Percentiles rank a stretch among this genome's conserved stretches.
phyloP scores from a whole-genome alignment of 768 basidiomycete species.

The Strobilomyces confusus region DNA sequence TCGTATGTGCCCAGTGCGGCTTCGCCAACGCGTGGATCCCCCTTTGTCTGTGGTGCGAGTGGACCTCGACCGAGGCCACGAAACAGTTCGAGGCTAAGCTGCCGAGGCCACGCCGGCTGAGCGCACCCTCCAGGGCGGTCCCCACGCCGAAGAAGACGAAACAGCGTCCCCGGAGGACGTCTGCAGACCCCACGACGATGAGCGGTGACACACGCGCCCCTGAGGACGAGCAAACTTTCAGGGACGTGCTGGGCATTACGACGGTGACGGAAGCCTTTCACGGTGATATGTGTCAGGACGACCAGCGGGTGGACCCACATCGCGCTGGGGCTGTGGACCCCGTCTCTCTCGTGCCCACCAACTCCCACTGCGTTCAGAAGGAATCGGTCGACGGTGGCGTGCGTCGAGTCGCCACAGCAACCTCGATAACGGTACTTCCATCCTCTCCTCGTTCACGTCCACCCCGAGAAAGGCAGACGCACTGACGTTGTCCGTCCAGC shows the following conservation, averaged over 20 bases:
- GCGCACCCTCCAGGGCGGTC: slow-evolving; percentile 25
- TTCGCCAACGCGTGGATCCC: slow-evolving; percentile 46
- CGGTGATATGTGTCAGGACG: slow-evolving; percentile 19
- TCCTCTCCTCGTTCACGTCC: slow-evolving; percentile 12
- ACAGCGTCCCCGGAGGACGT: slow-evolving; percentile 13
- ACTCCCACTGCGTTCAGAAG: slow-evolving; percentile 12
- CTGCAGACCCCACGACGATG: slow-evolving; percentile 19
- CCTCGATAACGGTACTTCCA: slow-evolving; percentile 29
- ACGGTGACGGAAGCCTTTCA: slow-evolving; percentile 22
- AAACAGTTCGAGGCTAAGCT: slow-evolving; percentile 37
- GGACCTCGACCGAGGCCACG: slow-evolving; percentile 41
- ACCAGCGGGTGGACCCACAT: slow-evolving; percentile 10
- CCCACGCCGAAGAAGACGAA: slow-evolving; percentile 10
- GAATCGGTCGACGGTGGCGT: slow-evolving; percentile 17
- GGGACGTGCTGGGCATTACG: slow-evolving; percentile 28
- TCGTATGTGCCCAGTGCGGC: slow-evolving; percentile 45
- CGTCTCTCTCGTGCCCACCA: background rate
- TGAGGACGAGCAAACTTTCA: slow-evolving; percentile 13
- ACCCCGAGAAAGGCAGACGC: slow-evolving; percentile 12
- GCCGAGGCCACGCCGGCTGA: slow-evolving; percentile 34
- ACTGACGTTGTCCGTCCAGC: slow-evolving; percentile 24
- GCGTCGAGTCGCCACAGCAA: slow-evolving; percentile 24
- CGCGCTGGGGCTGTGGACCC: slow-evolving; percentile 6
- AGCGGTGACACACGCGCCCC: slow-evolving; percentile 23
- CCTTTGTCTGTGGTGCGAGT: slow-evolving; percentile 49